Percentiles rank a stretch among this genome's conserved stretches.
These are phyloP conservation scores for Rhododendron ferrugineum DNA, from an alignment of 148 eudicot genomes.

Conservation along the genomic window DNA sequence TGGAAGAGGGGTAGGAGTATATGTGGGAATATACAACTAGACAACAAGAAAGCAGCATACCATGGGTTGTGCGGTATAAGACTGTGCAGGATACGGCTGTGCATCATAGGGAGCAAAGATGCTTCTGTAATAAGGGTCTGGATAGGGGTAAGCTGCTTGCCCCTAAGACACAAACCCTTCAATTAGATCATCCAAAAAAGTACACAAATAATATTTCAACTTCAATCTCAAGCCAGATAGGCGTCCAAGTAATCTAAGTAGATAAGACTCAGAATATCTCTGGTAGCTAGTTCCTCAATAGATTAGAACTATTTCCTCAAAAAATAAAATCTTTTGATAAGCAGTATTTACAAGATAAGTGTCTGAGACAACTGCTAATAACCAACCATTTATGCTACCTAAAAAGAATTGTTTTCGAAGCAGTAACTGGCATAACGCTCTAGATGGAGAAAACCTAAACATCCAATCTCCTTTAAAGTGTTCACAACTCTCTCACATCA, in stretches of 20 bases:
- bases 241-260: not conserved
- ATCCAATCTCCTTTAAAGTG: not conserved
- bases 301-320: not conserved
- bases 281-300: not conserved
- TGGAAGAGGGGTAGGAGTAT: not conserved
- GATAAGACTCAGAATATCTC: not conserved
- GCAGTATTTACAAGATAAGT: not conserved
- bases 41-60: constrained; percentile 26
- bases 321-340: not conserved
- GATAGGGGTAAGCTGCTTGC: constrained; percentile 65
- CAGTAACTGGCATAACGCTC: not conserved
- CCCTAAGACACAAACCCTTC: constrained; percentile 32
- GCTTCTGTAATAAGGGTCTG: constrained; percentile 82
- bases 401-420: not conserved
- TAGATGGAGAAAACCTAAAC: not conserved
- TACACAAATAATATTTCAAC: not conserved
- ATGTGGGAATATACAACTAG: not conserved
- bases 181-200: not conserved
- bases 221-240: not conserved
- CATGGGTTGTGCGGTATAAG: constrained; percentile 61
- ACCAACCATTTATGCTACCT: not conserved
- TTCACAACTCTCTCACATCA: not conserved
- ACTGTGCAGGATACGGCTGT: constrained; percentile 59
- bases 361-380: not conserved
- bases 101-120: constrained; percentile 65